These are phyloP conservation scores for Cutaneotrichosporon sp. DNA, from an alignment of 1,284 basidiomycete genomes.

Conservation along the genomic window DNA sequence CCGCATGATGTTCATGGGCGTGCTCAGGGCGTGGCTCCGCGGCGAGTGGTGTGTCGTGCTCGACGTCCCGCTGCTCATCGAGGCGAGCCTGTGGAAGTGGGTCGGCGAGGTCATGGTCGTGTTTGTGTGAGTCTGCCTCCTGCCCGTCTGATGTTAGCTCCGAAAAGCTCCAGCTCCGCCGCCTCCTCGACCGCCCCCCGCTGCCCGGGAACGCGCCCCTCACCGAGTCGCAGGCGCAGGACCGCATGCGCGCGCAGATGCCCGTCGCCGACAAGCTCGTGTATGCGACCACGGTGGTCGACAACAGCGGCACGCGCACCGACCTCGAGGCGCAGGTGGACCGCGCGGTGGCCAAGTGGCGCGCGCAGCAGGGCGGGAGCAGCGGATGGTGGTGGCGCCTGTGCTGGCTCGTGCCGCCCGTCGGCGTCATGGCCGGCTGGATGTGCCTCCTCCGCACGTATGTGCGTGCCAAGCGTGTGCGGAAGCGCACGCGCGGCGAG, in stretches of 20 bases:
- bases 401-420: conserved; percentile 80
- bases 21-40: conserved; percentile 71
- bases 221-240: conserved; percentile 60
- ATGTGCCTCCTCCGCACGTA: conserved; percentile 31
- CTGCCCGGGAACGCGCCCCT: conserved; percentile 59
- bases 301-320: conserved; percentile 76
- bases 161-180: conserved; percentile 67
- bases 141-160: conserved; percentile 61
- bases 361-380: conserved; percentile 59
- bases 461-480: conserved; percentile 16
- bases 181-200: conserved; percentile 66
- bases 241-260: conserved; percentile 78
- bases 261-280: conserved; percentile 74
- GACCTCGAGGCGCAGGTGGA: conserved; percentile 74
- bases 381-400: conserved; percentile 63
- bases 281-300: conserved; percentile 83
- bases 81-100: conserved; percentile 82
- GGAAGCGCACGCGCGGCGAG: conserved; percentile 39
- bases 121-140: conserved; percentile 57
- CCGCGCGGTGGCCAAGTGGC: conserved; percentile 63
- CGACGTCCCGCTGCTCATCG: conserved; percentile 92
- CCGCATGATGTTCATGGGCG: conserved; percentile 68
- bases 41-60: conserved; percentile 80
- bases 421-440: conserved; percentile 57
- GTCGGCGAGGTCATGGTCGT: conserved; percentile 85